These are phyloP conservation scores for Aspergillus hortae DNA, from an alignment of 2,329 filamentous ascomycete genomes.

Conservation along the genomic window DNA sequence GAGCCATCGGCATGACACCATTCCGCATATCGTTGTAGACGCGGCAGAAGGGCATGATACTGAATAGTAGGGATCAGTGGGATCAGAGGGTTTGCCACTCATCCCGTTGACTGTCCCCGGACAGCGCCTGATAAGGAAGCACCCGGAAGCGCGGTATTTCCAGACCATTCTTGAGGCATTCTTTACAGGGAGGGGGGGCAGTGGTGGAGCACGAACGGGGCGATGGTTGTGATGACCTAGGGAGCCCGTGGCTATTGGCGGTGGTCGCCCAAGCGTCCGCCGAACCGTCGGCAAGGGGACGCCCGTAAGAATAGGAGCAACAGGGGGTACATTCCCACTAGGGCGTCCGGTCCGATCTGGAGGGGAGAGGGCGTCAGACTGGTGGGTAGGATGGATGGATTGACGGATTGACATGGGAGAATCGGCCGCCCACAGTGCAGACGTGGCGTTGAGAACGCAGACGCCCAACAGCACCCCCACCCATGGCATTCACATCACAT, in stretches of 20 bases:
- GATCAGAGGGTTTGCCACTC: no score
- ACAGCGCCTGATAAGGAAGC: no score
- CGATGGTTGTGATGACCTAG: not conserved
- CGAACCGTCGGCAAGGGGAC: not conserved
- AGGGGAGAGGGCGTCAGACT: not conserved
- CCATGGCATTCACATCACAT: not conserved
- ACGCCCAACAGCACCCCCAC: constrained; percentile 1
- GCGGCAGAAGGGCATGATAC: no score
- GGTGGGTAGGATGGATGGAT: not conserved
- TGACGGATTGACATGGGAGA: not conserved
- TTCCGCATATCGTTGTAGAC: no score
- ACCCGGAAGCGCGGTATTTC: no score
- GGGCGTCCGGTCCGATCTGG: constrained; percentile 3
- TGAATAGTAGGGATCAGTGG: no score
- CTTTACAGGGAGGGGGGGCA: not conserved
- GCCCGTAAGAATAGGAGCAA: not conserved
- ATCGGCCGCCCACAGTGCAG: not conserved
- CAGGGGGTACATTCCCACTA: constrained; percentile 19
- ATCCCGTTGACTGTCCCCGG: no score
- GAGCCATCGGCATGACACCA: no score
- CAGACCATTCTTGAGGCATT: no score
- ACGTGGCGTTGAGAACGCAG: constrained; percentile 2
- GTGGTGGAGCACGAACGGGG: not conserved
- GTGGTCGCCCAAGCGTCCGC: not conserved
- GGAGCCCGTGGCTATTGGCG: not conserved